A percentile compares a stretch with the other conserved stretches of the same genome.
Evolutionary conservation across 495 filamentous ascomycete species (phyloP).

Genomic region (Pyronema omphalodes): DNA sequence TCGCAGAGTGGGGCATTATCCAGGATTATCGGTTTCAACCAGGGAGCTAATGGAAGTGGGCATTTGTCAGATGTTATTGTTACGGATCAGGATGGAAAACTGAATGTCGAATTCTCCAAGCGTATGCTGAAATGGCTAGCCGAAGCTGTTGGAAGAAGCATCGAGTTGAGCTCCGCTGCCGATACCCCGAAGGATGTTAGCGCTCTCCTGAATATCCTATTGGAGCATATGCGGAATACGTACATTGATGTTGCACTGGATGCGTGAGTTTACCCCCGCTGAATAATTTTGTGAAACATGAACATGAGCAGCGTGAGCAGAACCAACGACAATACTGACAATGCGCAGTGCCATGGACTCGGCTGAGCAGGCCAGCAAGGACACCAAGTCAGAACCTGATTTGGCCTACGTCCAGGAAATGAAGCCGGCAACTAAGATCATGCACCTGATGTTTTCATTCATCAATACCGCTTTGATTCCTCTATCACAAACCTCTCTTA

Average conservation of each 20-base stretch:
- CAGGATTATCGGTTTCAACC: constrained; percentile 24
- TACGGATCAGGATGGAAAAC: constrained; percentile 66
- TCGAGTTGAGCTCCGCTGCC: constrained; percentile 67
- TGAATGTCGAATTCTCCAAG: constrained; percentile 72
- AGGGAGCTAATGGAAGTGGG: constrained; percentile 9
- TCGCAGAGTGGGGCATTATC: constrained; percentile 21
- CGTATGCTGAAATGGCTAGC: constrained; percentile 97
- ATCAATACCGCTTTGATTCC: constrained; percentile 81
- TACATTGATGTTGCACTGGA: constrained; percentile 91
- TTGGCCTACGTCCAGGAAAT: constrained; percentile 63
- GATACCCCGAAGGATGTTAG: constrained; percentile 91
- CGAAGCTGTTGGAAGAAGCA: constrained; percentile 78
- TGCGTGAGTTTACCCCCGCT: constrained; percentile 30
- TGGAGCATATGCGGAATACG: constrained; percentile 77
- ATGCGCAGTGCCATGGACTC: constrained; percentile 44
- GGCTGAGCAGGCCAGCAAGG: constrained; percentile 43
- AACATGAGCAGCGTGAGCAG: neutral
- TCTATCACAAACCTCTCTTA: constrained; percentile 71
- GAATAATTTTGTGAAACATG: too few relatives aligned
- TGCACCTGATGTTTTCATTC: constrained; percentile 79
- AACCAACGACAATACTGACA: neutral
- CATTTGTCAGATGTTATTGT: constrained; percentile 54
- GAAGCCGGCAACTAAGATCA: constrained; percentile 66
- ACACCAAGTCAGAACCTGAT: constrained; percentile 67
- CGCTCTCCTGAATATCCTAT: constrained; percentile 65